These are phyloP conservation scores for Auricularia sp. DNA, from an alignment of 768 basidiomycete species.

Conservation along the genomic window DNA sequence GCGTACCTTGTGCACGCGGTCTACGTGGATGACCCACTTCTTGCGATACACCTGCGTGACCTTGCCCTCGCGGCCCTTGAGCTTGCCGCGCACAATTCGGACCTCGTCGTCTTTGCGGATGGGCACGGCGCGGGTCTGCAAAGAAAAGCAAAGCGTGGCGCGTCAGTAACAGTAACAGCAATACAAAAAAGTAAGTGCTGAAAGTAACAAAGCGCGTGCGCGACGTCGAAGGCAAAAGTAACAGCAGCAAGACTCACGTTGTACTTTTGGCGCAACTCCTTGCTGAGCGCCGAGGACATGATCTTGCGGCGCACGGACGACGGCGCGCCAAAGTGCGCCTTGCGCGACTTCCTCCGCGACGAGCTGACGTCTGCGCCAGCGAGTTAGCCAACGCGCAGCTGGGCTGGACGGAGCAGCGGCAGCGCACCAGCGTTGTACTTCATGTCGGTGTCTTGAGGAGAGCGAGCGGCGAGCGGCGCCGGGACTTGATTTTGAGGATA, in stretches of 20 bases:
- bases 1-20: conserved; percentile 60
- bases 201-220: no score
- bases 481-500: not conserved
- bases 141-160: not conserved
- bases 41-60: conserved; percentile 92
- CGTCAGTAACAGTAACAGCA: conserved; percentile 6
- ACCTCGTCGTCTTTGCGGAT: conserved; percentile 99
- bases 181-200: not conserved
- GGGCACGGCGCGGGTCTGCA: conserved; percentile 79
- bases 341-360: conserved; percentile 95
- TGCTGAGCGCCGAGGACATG: conserved; percentile 92
- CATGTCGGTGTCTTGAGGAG: conserved; percentile 1
- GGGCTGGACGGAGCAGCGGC: not conserved
- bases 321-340: conserved; percentile 94
- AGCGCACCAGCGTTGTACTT: not conserved
- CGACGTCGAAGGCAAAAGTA: not conserved
- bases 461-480: not conserved
- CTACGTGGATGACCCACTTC: conserved; percentile 98
- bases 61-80: conserved; percentile 99
- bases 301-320: conserved; percentile 94
- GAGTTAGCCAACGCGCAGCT: not conserved
- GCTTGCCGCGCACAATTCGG: conserved; percentile 90
- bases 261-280: conserved; percentile 89
- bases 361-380: conserved; percentile 64
- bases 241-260: conserved; percentile 46